Conservation (phyloP, 306 rosid species). For the Senna tora region DNA sequence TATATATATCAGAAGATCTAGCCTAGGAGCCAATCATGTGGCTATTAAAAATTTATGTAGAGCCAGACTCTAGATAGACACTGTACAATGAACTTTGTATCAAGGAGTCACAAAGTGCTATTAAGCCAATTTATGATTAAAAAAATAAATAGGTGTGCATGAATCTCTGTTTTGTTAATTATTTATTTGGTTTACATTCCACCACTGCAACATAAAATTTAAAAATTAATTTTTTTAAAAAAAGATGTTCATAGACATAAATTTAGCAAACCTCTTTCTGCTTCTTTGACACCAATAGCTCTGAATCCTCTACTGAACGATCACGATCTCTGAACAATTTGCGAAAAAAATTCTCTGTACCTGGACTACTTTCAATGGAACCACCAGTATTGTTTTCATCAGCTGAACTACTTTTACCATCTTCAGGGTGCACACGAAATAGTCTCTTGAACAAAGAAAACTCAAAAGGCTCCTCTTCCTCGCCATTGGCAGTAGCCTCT, state of each 20-base stretch:
- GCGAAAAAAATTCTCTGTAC: slow-evolving; percentile 85
- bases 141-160: slow-evolving; percentile 13
- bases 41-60: slow-evolving; percentile 28
- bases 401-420: slow-evolving; percentile 57
- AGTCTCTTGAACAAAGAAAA: slow-evolving; percentile 75
- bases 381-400: slow-evolving; percentile 58
- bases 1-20: neutral
- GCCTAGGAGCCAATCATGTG: slow-evolving; percentile 28
- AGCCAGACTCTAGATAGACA: slow-evolving; percentile 22
- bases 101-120: neutral
- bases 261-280: slow-evolving; percentile 71
- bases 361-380: slow-evolving; percentile 80
- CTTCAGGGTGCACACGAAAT: slow-evolving; percentile 94
- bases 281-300: slow-evolving; percentile 77
- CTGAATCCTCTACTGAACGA: slow-evolving; percentile 89
- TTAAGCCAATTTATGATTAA: slow-evolving; percentile 13
- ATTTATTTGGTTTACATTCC: slow-evolving; percentile 10
- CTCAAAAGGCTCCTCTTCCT: slow-evolving; percentile 83
- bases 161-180: neutral
- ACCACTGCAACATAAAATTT: slow-evolving; percentile 1
- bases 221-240: neutral
- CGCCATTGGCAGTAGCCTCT: slow-evolving; percentile 67
- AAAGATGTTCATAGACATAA: slow-evolving; percentile 22
- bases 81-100: slow-evolving; percentile 21
- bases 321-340: slow-evolving; percentile 88